phyloP scores from a whole-genome alignment of 1,139 yeast genomes.

The Blastobotrys apis region DNA sequence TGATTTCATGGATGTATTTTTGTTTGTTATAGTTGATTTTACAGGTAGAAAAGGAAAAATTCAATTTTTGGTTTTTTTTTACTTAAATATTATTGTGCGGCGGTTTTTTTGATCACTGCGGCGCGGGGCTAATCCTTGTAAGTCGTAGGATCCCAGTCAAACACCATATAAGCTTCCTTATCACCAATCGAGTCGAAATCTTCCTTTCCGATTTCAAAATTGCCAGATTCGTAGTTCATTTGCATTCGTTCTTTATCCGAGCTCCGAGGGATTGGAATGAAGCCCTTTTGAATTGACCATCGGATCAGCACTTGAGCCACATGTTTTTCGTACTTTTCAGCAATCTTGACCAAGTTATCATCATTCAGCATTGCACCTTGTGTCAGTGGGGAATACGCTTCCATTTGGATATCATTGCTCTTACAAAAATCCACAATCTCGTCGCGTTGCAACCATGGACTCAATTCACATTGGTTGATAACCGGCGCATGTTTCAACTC shows the following conservation, averaged over 20 bases:
- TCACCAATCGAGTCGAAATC: slow-evolving; percentile 21
- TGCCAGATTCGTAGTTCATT: slow-evolving; percentile 43
- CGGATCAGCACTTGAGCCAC: slow-evolving; percentile 44
- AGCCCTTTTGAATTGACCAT: slow-evolving; percentile 42
- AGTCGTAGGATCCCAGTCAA: slow-evolving; percentile 26
- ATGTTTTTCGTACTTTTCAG: slow-evolving; percentile 38
- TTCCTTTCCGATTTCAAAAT: slow-evolving; percentile 38
- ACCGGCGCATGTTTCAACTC: slow-evolving; percentile 64
- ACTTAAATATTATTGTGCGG: no score
- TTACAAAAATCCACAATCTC: slow-evolving; percentile 60
- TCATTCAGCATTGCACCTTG: slow-evolving; percentile 54
- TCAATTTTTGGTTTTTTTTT: no score
- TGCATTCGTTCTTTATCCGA: slow-evolving; percentile 48
- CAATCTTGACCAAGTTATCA: slow-evolving; percentile 42
- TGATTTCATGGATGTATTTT: slow-evolving; percentile 3
- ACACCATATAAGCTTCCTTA: slow-evolving; percentile 17
- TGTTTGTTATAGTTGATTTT: slow-evolving; percentile 1
- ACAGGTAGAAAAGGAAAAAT: no score
- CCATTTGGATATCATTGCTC: slow-evolving; percentile 56
- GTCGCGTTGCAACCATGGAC: slow-evolving; percentile 79
- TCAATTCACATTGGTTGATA: slow-evolving; percentile 82
- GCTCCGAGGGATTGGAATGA: slow-evolving; percentile 69
- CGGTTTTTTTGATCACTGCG: no score
- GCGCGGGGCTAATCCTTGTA: slow-evolving; percentile 19
- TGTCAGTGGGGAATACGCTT: slow-evolving; percentile 79